A percentile compares a stretch with the other conserved stretches of the same genome.
Evolutionary conservation across 2,329 filamentous ascomycete species (phyloP).

Genomic region (Neobulgaria alba): DNA sequence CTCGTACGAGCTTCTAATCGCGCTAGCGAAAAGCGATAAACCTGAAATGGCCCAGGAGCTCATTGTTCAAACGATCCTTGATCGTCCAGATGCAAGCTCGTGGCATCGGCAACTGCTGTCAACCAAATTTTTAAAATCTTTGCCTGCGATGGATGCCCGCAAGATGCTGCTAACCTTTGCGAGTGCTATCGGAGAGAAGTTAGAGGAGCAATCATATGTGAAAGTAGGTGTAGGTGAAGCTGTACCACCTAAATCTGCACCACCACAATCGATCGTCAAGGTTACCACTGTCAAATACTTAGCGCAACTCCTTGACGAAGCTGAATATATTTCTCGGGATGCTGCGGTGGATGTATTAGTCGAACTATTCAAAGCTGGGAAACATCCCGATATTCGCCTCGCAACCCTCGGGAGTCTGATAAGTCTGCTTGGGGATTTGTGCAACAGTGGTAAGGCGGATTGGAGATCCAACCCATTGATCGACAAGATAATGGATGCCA

Average conservation of each 20-base stretch:
- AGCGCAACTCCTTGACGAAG: constrained; percentile 30
- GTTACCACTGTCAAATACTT: constrained; percentile 36
- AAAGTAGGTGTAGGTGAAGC: constrained; percentile 6
- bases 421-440: constrained; percentile 20
- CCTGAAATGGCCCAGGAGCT: constrained; percentile 26
- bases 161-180: constrained; percentile 26
- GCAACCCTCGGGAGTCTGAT: constrained; percentile 30
- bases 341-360: constrained; percentile 27
- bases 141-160: constrained; percentile 27
- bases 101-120: constrained; percentile 34
- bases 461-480: constrained; percentile 10
- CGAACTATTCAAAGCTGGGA: constrained; percentile 23
- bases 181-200: constrained; percentile 23
- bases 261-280: constrained; percentile 26
- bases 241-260: constrained; percentile 2
- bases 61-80: constrained; percentile 24
- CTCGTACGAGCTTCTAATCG: constrained; percentile 22
- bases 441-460: constrained; percentile 7
- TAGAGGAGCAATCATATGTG: constrained; percentile 21
- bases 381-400: constrained; percentile 32
- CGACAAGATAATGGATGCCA: constrained; percentile 16
- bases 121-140: constrained; percentile 25
- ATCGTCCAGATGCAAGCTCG: constrained; percentile 32
- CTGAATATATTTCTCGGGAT: constrained; percentile 28
- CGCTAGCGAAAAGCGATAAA: constrained; percentile 25